These are phyloP conservation scores for Aspergillus sp. DNA, from an alignment of 2,329 filamentous ascomycete genomes.

Conservation along the genomic window DNA sequence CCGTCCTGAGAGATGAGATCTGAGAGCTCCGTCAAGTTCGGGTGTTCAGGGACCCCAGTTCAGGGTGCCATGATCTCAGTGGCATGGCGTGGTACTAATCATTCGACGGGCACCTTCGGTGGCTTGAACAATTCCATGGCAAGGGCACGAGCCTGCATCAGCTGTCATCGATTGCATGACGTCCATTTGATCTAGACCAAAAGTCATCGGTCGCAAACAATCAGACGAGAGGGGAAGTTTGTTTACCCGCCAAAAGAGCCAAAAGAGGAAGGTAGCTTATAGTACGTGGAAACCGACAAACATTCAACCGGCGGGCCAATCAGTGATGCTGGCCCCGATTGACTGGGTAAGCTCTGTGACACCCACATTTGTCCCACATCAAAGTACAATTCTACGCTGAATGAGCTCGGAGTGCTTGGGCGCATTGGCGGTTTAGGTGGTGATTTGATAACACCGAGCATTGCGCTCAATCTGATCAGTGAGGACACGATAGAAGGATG, in stretches of 20 bases:
- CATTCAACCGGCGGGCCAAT: too few species aligned
- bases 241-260: not conserved
- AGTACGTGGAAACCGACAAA: not conserved
- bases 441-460: not conserved
- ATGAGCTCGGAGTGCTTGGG: too few species aligned
- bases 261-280: not conserved
- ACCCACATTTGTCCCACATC: too few species aligned
- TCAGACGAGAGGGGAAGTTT: not conserved
- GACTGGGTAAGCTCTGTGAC: too few species aligned
- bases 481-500: too few species aligned
- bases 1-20: too few species aligned
- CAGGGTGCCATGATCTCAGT: not conserved
- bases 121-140: not conserved
- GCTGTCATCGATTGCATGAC: not conserved
- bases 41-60: too few species aligned
- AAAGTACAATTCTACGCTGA: too few species aligned
- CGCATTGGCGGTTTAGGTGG: too few species aligned
- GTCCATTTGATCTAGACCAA: not conserved
- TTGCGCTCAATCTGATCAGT: not conserved
- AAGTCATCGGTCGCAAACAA: not conserved
- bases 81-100: not conserved
- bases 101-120: not conserved
- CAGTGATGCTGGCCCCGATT: too few species aligned
- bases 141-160: not conserved
- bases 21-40: too few species aligned